phyloP scores from a whole-genome alignment of 192 early-diverging fungal genomes.

The Obelidium mucronatum region DNA sequence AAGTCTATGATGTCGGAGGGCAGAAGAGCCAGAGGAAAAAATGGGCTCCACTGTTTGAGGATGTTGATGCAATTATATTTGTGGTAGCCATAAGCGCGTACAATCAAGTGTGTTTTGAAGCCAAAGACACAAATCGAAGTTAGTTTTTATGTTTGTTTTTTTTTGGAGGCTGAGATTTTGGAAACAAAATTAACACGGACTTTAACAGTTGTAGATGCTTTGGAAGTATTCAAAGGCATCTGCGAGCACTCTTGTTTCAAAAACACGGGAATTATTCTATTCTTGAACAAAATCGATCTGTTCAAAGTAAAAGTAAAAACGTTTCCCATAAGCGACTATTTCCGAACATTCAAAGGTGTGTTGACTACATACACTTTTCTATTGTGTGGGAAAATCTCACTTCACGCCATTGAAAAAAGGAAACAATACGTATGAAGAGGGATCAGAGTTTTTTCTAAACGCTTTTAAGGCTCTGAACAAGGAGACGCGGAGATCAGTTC shows the following conservation, averaged over 20 bases:
- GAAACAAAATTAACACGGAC: background rate
- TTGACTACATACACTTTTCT: no score
- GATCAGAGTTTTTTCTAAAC: constrained; percentile 48
- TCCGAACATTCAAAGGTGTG: background rate
- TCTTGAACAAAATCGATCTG: constrained; percentile 71
- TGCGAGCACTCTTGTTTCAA: constrained; percentile 46
- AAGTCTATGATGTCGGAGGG: constrained; percentile 73
- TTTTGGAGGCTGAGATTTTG: no score
- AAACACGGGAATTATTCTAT: constrained; percentile 62
- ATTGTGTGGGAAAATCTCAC: no score
- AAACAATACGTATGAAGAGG: constrained; percentile 53
- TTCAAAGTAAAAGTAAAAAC: constrained; percentile 56
- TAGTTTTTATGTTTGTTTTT: constrained; percentile 30
- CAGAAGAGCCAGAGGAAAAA: constrained; percentile 65
- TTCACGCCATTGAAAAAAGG: no score
- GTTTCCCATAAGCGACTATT: constrained; percentile 34
- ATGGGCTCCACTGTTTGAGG: constrained; percentile 74
- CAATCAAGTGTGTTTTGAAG: constrained; percentile 64
- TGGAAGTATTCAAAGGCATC: constrained; percentile 41
- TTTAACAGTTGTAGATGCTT: constrained; percentile 69
- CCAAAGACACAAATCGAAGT: constrained; percentile 57
- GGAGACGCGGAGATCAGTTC: constrained; percentile 43
- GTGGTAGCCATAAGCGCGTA: constrained; percentile 64
- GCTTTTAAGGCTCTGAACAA: constrained; percentile 49
- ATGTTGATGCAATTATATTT: constrained; percentile 69